Evolutionary conservation across 768 basidiomycete species (phyloP).

Genomic region (Gymnopilus dilepis): DNA sequence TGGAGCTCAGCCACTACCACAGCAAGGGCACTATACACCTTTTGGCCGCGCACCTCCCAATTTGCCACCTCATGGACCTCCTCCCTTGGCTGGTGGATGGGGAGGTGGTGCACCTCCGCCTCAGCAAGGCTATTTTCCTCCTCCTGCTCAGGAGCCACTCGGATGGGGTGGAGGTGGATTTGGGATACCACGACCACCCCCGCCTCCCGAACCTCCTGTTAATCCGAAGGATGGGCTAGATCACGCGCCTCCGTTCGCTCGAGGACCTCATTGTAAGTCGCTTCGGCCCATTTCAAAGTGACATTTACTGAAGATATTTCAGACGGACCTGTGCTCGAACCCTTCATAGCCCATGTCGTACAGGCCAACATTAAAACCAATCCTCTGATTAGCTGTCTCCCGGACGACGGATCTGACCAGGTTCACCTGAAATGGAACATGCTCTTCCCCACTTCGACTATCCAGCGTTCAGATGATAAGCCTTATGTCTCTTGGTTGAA

Average conservation of each 20-base stretch:
- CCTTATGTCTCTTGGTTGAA: slow-evolving; percentile 65
- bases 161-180: slow-evolving; percentile 15
- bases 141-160: slow-evolving; percentile 8
- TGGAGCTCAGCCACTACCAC: not conserved
- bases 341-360: slow-evolving; percentile 58
- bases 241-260: slow-evolving; percentile 26
- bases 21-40: slow-evolving; percentile 3
- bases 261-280: slow-evolving; percentile 40
- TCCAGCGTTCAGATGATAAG: slow-evolving; percentile 68
- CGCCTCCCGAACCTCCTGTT: slow-evolving; percentile 24
- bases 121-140: not conserved
- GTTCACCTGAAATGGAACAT: slow-evolving; percentile 75
- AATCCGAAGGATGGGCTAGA: slow-evolving; percentile 33
- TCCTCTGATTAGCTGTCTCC: slow-evolving; percentile 59
- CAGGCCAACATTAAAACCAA: slow-evolving; percentile 56
- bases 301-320: slow-evolving; percentile 18
- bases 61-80: slow-evolving; percentile 1
- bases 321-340: slow-evolving; percentile 77
- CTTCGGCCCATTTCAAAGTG: not conserved
- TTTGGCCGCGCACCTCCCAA: not conserved
- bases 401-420: slow-evolving; percentile 19
- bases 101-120: slow-evolving; percentile 6
- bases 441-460: slow-evolving; percentile 65
- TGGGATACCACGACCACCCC: slow-evolving; percentile 17
- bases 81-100: slow-evolving; percentile 4